Conservation (phyloP, 306 rosid species). For the Begonia peltatifolia region DNA sequence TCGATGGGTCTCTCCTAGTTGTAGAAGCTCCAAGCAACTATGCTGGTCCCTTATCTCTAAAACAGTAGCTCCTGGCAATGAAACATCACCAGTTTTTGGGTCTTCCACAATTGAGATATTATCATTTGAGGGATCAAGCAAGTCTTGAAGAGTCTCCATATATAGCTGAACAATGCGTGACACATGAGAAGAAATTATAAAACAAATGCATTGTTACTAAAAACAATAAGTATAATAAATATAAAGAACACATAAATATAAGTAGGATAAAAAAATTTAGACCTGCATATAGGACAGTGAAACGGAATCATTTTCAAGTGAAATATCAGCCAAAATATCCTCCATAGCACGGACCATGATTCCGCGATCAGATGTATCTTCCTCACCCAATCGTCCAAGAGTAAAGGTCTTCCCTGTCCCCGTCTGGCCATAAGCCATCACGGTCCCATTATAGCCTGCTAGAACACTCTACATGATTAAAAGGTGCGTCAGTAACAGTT, state of each 20-base stretch:
- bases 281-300: conserved; percentile 89
- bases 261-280: background rate
- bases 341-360: conserved; percentile 98
- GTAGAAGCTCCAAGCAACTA: conserved; percentile 62
- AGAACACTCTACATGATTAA: conserved; percentile 64
- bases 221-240: conserved; percentile 7
- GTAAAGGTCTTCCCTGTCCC: conserved; percentile 98
- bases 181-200: too few relatives aligned
- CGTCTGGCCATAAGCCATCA: conserved; percentile 99
- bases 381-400: conserved; percentile 80
- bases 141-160: conserved; percentile 87
- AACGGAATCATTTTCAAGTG: conserved; percentile 54
- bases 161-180: conserved; percentile 44
- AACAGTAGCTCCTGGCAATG: conserved; percentile 72
- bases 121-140: conserved; percentile 83
- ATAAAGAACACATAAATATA: background rate
- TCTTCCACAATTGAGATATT: conserved; percentile 88
- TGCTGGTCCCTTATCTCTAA: conserved; percentile 74
- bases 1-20: conserved; percentile 84
- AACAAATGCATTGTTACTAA: background rate
- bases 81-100: conserved; percentile 82
- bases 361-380: conserved; percentile 75
- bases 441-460: conserved; percentile 95
- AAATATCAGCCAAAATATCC: conserved; percentile 65
- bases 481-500: too few relatives aligned